Percentiles rank a stretch among this genome's conserved stretches.
phyloP scores from a whole-genome alignment of 2,329 filamentous ascomycete species.

The Alternaria conjuncta region DNA sequence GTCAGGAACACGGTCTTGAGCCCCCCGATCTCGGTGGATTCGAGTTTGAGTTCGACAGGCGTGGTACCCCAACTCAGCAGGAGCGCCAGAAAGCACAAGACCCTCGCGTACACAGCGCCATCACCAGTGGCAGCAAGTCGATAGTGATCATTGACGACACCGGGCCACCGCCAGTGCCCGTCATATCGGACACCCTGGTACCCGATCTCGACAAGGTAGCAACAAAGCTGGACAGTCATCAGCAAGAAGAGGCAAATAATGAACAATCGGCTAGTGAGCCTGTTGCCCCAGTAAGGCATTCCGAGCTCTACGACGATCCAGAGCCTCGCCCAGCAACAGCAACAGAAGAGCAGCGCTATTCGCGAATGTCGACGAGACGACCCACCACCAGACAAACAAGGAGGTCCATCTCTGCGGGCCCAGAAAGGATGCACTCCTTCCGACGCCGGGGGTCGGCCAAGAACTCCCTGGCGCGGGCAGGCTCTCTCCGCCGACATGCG shows the following conservation, averaged over 20 bases:
- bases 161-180: conserved; percentile 61
- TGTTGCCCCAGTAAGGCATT: conserved; percentile 18
- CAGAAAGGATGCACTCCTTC: conserved; percentile 44
- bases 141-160: conserved; percentile 84
- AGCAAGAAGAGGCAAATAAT: conserved; percentile 27
- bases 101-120: conserved; percentile 57
- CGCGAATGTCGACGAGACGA: conserved; percentile 25
- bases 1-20: conserved; percentile 24
- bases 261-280: conserved; percentile 18
- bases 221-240: conserved; percentile 2
- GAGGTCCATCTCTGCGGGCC: conserved; percentile 40
- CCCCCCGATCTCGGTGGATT: conserved; percentile 40
- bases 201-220: conserved; percentile 15
- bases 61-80: conserved; percentile 18
- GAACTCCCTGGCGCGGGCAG: conserved; percentile 33
- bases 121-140: conserved; percentile 84
- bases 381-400: conserved; percentile 26
- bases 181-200: conserved; percentile 60
- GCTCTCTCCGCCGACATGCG: conserved; percentile 61
- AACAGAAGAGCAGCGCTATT: conserved; percentile 23
- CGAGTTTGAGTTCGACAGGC: conserved; percentile 45
- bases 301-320: conserved; percentile 28
- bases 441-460: conserved; percentile 41
- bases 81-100: conserved; percentile 24
- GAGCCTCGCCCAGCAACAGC: conserved; percentile 12